phyloP scores from a whole-genome alignment of 768 basidiomycete genomes.

The Piloderma croceum region DNA sequence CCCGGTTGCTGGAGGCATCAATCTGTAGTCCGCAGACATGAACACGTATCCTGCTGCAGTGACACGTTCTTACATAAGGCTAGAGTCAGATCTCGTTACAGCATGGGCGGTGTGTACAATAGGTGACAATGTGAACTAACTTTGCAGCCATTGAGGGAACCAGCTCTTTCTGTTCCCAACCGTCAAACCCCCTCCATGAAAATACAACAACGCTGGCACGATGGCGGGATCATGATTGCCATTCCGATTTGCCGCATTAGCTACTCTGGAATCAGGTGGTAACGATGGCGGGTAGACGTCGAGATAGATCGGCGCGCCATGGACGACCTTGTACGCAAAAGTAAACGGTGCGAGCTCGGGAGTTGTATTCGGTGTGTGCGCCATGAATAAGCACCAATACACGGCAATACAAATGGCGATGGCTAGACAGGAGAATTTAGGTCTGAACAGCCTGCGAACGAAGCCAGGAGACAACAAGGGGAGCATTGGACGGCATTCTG shows the following conservation, averaged over 20 bases:
- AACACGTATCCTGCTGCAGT: conserved; percentile 46
- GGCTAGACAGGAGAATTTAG: no score
- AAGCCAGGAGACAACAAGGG: no score
- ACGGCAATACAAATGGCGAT: no score
- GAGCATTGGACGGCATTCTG: no score
- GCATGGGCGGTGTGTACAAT: neutral
- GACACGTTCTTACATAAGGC: conserved; percentile 36
- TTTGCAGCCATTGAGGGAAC: conserved; percentile 61
- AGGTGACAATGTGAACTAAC: conserved; percentile 28
- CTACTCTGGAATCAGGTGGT: conserved; percentile 40
- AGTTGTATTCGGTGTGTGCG: no score
- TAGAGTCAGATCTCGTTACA: no score
- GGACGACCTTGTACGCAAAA: conserved; percentile 31
- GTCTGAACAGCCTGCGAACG: no score
- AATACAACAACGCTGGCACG: conserved; percentile 32
- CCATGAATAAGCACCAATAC: no score
- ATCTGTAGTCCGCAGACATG: conserved; percentile 58
- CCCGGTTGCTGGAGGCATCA: conserved; percentile 46
- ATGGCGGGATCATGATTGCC: neutral
- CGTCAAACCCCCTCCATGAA: conserved; percentile 53
- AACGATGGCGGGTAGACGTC: conserved; percentile 29
- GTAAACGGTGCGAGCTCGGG: no score
- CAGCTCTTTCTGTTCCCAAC: conserved; percentile 55
- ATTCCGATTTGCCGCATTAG: no score
- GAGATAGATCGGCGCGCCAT: conserved; percentile 19